phyloP scores from a whole-genome alignment of 2,329 filamentous ascomycete genomes.

The Neopestalotiopsis clavispora region DNA sequence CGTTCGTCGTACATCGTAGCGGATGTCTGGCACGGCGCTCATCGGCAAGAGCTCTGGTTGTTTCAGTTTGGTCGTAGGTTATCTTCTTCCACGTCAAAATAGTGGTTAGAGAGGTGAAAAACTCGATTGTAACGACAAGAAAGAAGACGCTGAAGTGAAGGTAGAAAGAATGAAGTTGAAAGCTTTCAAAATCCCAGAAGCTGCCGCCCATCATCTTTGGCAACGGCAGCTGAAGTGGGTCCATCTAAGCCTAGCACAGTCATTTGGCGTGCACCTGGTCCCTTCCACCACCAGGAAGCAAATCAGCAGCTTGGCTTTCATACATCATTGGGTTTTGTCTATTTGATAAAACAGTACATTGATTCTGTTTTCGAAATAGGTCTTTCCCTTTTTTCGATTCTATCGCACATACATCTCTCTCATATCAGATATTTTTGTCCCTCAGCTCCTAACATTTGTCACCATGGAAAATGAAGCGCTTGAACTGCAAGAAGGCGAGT shows the following conservation, averaged over 20 bases:
- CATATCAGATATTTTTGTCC: too few species aligned
- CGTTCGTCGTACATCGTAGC: conserved; percentile 37
- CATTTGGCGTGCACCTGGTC: not conserved
- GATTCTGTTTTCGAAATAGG: too few species aligned
- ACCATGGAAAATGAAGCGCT: conserved; percentile 35
- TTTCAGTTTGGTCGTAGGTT: not conserved
- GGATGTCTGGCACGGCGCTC: not conserved
- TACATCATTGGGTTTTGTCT: not conserved
- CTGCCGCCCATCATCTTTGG: not conserved
- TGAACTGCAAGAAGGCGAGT: conserved; percentile 53
- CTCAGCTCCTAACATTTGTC: not conserved
- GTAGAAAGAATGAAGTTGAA: not conserved
- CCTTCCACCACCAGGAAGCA: not conserved
- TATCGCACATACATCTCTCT: too few species aligned
- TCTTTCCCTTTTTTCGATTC: too few species aligned
- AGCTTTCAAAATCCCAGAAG: not conserved
- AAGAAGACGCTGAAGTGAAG: not conserved
- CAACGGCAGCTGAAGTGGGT: not conserved
- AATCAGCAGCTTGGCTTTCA: not conserved
- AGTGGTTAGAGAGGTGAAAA: not conserved
- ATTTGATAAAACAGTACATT: too few species aligned
- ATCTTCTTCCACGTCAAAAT: not conserved
- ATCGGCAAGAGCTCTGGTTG: not conserved
- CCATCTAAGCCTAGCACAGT: not conserved
- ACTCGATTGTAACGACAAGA: not conserved